These are phyloP conservation scores for Groenewaldozyma salmanticensis DNA, from an alignment of 805 yeast genomes.

Conservation along the genomic window DNA sequence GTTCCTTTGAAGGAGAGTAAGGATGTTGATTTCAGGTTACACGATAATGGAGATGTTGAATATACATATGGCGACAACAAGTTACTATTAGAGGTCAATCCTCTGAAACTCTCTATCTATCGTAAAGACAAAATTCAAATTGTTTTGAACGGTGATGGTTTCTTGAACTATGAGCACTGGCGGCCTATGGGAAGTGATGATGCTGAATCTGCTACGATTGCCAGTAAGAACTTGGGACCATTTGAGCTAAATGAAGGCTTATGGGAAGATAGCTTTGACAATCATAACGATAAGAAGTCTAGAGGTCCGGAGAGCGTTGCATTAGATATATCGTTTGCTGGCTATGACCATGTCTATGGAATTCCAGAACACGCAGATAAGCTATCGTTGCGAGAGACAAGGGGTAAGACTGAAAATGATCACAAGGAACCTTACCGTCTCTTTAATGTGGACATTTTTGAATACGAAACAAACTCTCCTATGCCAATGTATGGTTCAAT, in stretches of 20 bases:
- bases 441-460: constrained; percentile 91
- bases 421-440: constrained; percentile 69
- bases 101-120: constrained; percentile 42
- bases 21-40: constrained; percentile 2
- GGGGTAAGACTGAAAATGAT: constrained; percentile 20
- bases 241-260: constrained; percentile 52
- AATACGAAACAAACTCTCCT: constrained; percentile 73
- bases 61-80: constrained; percentile 30
- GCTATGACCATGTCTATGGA: constrained; percentile 68
- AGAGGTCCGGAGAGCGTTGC: constrained; percentile 76
- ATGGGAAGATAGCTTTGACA: constrained; percentile 69
- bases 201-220: constrained; percentile 20
- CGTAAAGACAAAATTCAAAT: constrained; percentile 40
- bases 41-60: constrained; percentile 2
- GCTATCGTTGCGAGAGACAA: constrained; percentile 63
- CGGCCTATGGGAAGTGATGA: constrained; percentile 40
- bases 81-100: constrained; percentile 35
- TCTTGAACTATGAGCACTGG: constrained; percentile 77
- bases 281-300: constrained; percentile 52
- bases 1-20: constrained; percentile 49
- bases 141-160: constrained; percentile 55
- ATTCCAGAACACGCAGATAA: constrained; percentile 94
- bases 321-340: constrained; percentile 58
- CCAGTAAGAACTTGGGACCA: constrained; percentile 6
- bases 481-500: constrained; percentile 94